A percentile compares a stretch with the other conserved stretches of the same genome.
These are phyloP conservation scores for Phytophthora sansomeana DNA, from an alignment of 352 stramenopile genomes.

Conservation along the genomic window DNA sequence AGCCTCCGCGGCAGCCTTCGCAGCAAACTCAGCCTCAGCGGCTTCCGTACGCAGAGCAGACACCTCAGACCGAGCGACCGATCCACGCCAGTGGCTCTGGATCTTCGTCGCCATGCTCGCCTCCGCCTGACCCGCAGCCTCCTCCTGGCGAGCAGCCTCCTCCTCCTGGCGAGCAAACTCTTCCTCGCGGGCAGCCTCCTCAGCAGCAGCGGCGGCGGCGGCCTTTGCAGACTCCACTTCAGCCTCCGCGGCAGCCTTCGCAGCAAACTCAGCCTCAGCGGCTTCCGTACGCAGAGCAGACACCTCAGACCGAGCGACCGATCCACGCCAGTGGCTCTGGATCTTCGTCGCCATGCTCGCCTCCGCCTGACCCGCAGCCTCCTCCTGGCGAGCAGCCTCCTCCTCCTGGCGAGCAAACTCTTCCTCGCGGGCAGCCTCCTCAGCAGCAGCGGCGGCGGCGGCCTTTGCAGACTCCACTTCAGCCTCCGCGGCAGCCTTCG, in stretches of 20 bases:
- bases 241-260: too few species aligned
- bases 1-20: too few species aligned
- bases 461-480: not conserved
- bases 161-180: slow-evolving; percentile 1
- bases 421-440: too few species aligned
- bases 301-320: not conserved
- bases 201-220: too few species aligned
- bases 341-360: slow-evolving; percentile 3
- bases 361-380: not conserved
- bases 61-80: slow-evolving; percentile 17
- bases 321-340: slow-evolving; percentile 3
- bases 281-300: not conserved
- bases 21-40: not conserved
- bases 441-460: not conserved
- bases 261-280: not conserved
- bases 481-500: slow-evolving; percentile 3
- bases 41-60: not conserved
- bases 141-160: too few species aligned
- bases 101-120: slow-evolving; percentile 38
- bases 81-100: slow-evolving; percentile 40
- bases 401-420: not conserved
- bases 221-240: not conserved
- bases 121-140: slow-evolving; percentile 16
- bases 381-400: too few species aligned
- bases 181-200: not conserved